Evolutionary conservation across 495 filamentous ascomycete species (phyloP).

Genomic region (Letharia lupina): DNA sequence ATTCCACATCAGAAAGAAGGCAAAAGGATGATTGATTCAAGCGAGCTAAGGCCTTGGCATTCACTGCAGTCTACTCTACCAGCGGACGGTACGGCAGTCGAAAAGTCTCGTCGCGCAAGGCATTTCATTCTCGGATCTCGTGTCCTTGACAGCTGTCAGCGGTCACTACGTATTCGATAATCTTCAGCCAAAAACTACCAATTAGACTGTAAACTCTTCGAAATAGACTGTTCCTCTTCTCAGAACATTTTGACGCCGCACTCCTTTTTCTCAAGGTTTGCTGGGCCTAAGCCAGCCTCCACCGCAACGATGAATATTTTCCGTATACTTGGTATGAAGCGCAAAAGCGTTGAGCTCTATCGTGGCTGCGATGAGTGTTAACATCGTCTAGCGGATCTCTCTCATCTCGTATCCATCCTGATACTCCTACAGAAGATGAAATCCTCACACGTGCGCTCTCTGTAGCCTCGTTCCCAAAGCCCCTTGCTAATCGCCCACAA

Average conservation of each 20-base stretch:
- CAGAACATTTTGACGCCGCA: neutral
- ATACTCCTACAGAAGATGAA: constrained; percentile 96
- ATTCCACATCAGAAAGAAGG: too few species aligned
- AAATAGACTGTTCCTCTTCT: neutral
- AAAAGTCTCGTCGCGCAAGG: neutral
- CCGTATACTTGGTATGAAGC: constrained; percentile 60
- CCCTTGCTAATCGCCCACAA: constrained; percentile 12
- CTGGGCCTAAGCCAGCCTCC: constrained; percentile 5
- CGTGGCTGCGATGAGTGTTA: constrained; percentile 10
- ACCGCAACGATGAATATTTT: constrained; percentile 75
- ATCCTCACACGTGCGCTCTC: constrained; percentile 60
- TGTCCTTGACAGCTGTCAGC: neutral
- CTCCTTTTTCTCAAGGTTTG: neutral
- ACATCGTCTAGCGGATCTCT: constrained; percentile 67
- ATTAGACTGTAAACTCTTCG: constrained; percentile 4
- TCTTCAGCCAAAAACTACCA: neutral
- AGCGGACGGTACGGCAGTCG: neutral
- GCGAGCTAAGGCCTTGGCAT: too few species aligned
- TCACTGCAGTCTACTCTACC: too few species aligned
- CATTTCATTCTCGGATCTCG: neutral
- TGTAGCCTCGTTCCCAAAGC: neutral
- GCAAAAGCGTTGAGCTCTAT: neutral
- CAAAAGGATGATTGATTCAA: too few species aligned
- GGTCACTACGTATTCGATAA: neutral
- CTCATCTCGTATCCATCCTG: constrained; percentile 87